Conservation (phyloP, 2,329 filamentous ascomycete species). For the Talaromyces pinophilus region DNA sequence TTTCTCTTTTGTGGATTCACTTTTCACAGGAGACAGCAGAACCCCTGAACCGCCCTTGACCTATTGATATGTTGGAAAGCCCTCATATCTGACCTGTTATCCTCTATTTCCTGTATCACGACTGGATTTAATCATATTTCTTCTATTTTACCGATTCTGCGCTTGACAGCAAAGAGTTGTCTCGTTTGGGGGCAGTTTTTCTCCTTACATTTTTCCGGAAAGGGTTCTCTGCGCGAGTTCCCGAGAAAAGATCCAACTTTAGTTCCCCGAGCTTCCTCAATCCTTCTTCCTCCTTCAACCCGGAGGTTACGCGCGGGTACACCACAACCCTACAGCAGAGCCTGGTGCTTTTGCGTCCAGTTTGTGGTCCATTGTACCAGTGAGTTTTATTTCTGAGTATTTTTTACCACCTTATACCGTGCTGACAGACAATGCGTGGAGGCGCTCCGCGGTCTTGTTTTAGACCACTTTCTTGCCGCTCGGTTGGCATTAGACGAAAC, state of each 20-base stretch:
- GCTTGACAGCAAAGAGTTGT: neutral
- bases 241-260: slow-evolving; percentile 29
- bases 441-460: slow-evolving; percentile 21
- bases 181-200: slow-evolving; percentile 23
- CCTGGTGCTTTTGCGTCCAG: slow-evolving; percentile 34
- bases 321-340: slow-evolving; percentile 36
- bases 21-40: slow-evolving; percentile 10
- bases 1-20: neutral
- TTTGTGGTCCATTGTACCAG: slow-evolving; percentile 29
- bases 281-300: slow-evolving; percentile 28
- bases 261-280: slow-evolving; percentile 31
- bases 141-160: neutral
- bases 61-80: slow-evolving; percentile 1
- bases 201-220: slow-evolving; percentile 28
- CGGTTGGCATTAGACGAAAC: slow-evolving; percentile 2
- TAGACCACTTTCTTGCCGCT: slow-evolving; percentile 15
- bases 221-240: slow-evolving; percentile 29
- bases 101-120: slow-evolving; percentile 1
- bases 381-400: slow-evolving; percentile 26
- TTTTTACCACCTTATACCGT: neutral
- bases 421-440: slow-evolving; percentile 27
- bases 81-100: slow-evolving; percentile 3
- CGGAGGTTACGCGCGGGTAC: slow-evolving; percentile 35
- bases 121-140: slow-evolving; percentile 5
- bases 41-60: slow-evolving; percentile 21